Evolutionary conservation across 129 eudicot genomes (phyloP).

Genomic region (Ambrosia trifida): DNA sequence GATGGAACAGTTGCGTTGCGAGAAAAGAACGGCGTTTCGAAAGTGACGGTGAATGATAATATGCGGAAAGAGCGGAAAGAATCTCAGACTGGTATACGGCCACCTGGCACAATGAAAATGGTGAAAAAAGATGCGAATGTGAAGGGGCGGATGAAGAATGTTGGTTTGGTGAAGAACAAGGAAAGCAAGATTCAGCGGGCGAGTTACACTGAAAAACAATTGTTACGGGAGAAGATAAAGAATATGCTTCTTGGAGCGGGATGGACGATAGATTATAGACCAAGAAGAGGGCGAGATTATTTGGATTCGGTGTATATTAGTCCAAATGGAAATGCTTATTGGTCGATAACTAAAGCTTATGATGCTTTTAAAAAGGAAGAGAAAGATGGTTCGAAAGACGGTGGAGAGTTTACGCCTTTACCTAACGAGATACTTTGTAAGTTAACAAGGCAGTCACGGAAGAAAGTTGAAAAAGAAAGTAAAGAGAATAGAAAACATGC

Average conservation of each 20-base stretch:
- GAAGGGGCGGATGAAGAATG: conserved; percentile 32
- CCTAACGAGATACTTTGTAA: conserved; percentile 67
- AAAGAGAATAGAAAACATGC: conserved; percentile 56
- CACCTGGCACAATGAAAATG: conserved; percentile 8
- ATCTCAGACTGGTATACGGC: conserved; percentile 5
- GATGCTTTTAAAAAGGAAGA: conserved; percentile 83
- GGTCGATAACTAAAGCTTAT: conserved; percentile 93
- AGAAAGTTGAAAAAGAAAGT: conserved; percentile 60
- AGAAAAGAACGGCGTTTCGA: conserved; percentile 62
- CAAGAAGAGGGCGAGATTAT: conserved; percentile 81
- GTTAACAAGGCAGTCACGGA: conserved; percentile 81
- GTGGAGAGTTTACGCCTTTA: conserved; percentile 57
- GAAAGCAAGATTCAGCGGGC: conserved; percentile 71
- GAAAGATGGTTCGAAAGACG: conserved; percentile 32
- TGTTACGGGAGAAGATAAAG: conserved; percentile 74
- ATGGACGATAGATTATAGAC: conserved; percentile 95
- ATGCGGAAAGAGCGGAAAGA: conserved; percentile 26
- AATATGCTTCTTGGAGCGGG: conserved; percentile 80
- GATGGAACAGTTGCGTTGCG: conserved; percentile 62
- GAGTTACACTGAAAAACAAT: conserved; percentile 79
- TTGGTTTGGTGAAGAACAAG: conserved; percentile 37
- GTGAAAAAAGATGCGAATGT: conserved; percentile 32
- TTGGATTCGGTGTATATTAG: conserved; percentile 87
- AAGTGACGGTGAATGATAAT: conserved; percentile 58
- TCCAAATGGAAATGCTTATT: conserved; percentile 82